Conservation (phyloP, 2,329 filamentous ascomycete genomes). For the Davidsoniella australis region DNA sequence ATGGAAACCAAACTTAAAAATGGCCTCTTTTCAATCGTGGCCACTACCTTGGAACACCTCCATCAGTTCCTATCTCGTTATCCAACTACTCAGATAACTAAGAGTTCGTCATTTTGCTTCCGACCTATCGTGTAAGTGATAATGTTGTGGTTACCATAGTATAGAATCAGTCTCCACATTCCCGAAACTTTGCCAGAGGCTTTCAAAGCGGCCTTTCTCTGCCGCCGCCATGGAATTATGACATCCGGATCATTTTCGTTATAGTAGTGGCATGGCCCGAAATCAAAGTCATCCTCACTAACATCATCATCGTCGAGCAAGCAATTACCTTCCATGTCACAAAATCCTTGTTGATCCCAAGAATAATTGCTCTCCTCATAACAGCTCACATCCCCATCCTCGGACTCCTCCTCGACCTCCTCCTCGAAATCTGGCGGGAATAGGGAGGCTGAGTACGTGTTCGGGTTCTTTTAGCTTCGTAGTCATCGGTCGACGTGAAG, state of each 20-base stretch:
- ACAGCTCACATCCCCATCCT: too few relatives aligned
- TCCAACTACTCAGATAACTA: background rate
- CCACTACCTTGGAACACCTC: background rate
- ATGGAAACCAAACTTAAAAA: too few relatives aligned
- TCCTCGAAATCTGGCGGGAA: background rate
- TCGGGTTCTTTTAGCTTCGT: too few relatives aligned
- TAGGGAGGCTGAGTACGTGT: too few relatives aligned
- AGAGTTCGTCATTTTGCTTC: slow-evolving; percentile 17
- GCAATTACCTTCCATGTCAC: too few relatives aligned
- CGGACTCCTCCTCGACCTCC: background rate
- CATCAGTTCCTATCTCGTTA: background rate
- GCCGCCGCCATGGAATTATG: slow-evolving; percentile 3
- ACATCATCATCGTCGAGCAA: too few relatives aligned
- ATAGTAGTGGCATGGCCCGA: background rate
- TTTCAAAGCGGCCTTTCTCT: background rate
- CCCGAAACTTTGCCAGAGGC: slow-evolving; percentile 18
- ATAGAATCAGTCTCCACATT: slow-evolving; percentile 51
- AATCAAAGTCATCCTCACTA: too few relatives aligned
- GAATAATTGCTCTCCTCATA: too few relatives aligned
- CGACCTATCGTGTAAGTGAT: slow-evolving; percentile 50
- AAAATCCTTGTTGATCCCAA: too few relatives aligned
- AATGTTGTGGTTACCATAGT: slow-evolving; percentile 54
- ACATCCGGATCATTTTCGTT: background rate
- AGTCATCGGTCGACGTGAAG: too few relatives aligned
- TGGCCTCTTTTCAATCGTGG: background rate